Base-by-base conservation (phyloP, 192 early-diverging fungal species). In the Geosiphon pyriformis region DNA sequence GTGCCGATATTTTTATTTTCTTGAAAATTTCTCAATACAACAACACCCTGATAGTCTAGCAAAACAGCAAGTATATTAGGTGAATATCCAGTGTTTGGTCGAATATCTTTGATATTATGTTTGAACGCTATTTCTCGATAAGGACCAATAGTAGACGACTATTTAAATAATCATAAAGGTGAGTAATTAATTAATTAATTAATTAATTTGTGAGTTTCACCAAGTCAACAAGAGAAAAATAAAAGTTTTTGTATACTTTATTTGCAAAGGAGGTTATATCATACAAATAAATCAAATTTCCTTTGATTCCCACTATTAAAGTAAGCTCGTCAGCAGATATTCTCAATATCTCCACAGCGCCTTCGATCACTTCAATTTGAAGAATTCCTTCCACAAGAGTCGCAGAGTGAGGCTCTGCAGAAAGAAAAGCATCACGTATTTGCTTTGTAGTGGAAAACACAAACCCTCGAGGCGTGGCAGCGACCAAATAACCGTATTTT, bases 401-500 rank as follows among this genome's bases (percentile, higher is more conserved):
- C 0, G n/a, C 25, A 48, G 42, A 26, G 8, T 59, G 22, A 70
- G 61, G 15, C 68, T 74, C 11, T 59, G 73, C 68, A 70, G 72
- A 32, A 56, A 65, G 18, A 61, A 58, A 49, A 69, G 35, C 35
- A n/a, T 48, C 6, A 69, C 72, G 12, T 68, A 56, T 65, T 68
- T 42, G 59, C 53, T 37, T 65, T 73, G 55, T 68, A 54, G 12
- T 60, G 67, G 23, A 75, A 71, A 55, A 66, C 54, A 10, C 71
- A 65, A 59, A 75, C 32, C n/a, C 87, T 60, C 75, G 62, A 26
- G 68, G 75, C 15, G 80, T 75, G 4, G 83, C 89, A 12, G 85
- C 89, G 15, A 87, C 80, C 56, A 88, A 83, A 55, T 83, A 91
- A 0, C 87, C 88, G 66, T 80, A 82, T n/a, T 49, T 80, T 61